phyloP scores from a whole-genome alignment of 257 asterid genomes.

The Apocynum venetum region DNA sequence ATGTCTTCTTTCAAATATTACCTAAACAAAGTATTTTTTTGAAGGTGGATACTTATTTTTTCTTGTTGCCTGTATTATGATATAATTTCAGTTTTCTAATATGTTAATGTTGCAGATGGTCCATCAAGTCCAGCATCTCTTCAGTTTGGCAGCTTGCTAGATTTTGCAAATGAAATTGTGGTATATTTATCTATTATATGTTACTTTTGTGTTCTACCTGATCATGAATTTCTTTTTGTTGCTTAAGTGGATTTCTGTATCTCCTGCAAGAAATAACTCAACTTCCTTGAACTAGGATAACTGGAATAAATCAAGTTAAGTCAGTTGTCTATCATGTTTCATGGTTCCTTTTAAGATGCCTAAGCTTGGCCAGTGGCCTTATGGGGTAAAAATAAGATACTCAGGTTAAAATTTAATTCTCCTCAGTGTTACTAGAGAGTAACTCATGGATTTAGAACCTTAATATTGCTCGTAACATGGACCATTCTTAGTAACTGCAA shows the following conservation, averaged over 20 bases:
- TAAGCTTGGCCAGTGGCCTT: constrained; percentile 2
- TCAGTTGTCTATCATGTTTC: background rate
- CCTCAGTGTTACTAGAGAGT: background rate
- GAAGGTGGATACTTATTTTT: background rate
- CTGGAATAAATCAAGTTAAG: constrained; percentile 1
- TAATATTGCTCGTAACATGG: background rate
- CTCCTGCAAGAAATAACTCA: constrained; percentile 21
- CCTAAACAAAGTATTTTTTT: background rate
- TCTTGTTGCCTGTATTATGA: background rate
- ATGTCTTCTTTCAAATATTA: background rate
- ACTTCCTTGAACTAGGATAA: constrained; percentile 18
- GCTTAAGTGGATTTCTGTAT: constrained; percentile 2
- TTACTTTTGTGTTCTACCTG: background rate
- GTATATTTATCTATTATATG: constrained; percentile 3
- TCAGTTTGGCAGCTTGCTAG: constrained; percentile 23
- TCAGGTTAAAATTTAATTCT: background rate
- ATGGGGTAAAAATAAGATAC: background rate
- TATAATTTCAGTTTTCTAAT: background rate
- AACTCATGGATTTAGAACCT: background rate
- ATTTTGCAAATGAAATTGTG: constrained; percentile 23
- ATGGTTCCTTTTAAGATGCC: background rate
- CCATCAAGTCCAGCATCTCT: constrained; percentile 17
- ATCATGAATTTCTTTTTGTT: background rate
- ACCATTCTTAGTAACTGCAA: background rate
- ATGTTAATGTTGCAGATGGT: constrained; percentile 15